phyloP scores from a whole-genome alignment of 2,329 filamentous ascomycete genomes.

The Zopfia rhizophila region DNA sequence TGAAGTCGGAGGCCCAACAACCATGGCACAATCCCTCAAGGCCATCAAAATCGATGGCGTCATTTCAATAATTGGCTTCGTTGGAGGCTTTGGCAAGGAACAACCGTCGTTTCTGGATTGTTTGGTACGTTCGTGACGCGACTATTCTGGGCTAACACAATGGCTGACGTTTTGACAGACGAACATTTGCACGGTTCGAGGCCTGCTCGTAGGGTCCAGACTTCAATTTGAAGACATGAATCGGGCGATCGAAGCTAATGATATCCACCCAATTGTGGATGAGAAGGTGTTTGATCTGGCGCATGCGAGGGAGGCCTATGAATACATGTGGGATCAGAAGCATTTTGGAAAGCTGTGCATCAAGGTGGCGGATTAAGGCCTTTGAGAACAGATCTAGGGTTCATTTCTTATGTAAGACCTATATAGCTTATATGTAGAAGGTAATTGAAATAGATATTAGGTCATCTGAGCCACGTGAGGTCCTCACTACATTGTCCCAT shows the following conservation, averaged over 20 bases:
- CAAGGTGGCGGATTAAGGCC: constrained; percentile 45
- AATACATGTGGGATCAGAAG: constrained; percentile 62
- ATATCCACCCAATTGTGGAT: constrained; percentile 69
- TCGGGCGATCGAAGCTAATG: constrained; percentile 66
- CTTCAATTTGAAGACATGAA: constrained; percentile 70
- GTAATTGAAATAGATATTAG: too few species aligned
- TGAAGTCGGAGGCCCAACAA: constrained; percentile 74
- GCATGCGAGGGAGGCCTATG: constrained; percentile 62
- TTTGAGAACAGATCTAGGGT: too few species aligned
- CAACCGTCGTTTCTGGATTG: constrained; percentile 65
- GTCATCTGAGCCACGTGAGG: too few species aligned
- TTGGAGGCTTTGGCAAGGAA: constrained; percentile 61
- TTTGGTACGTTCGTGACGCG: constrained; percentile 37
- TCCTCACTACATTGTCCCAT: too few species aligned
- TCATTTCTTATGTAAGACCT: constrained; percentile 3
- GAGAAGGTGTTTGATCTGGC: constrained; percentile 66
- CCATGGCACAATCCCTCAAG: constrained; percentile 63
- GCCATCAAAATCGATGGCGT: constrained; percentile 66
- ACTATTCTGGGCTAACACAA: not conserved
- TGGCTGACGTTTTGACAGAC: constrained; percentile 19
- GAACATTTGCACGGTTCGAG: constrained; percentile 64
- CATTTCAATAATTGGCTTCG: constrained; percentile 65
- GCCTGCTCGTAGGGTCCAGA: constrained; percentile 66
- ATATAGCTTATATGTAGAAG: too few species aligned
- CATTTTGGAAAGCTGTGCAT: constrained; percentile 51